These are phyloP conservation scores for Saccharum hybrid DNA, from an alignment of 202 grass and related monocot genomes.

Conservation along the genomic window DNA sequence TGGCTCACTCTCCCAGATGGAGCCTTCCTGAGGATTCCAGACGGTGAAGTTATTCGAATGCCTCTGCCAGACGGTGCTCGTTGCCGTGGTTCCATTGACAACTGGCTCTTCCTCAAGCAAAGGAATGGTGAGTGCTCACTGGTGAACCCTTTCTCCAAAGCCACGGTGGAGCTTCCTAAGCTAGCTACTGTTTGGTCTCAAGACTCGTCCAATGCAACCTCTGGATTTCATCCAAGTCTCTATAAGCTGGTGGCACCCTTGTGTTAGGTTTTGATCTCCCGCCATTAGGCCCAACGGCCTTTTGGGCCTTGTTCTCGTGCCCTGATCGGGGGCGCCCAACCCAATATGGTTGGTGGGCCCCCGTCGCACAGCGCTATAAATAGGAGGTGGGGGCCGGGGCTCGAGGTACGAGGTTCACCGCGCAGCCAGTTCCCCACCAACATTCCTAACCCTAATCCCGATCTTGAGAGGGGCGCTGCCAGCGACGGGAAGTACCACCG, in stretches of 20 bases:
- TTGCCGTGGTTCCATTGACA: neutral
- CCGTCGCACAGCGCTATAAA: too few relatives aligned
- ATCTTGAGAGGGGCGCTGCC: too few relatives aligned
- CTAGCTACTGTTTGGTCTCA: neutral
- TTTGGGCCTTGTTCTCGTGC: too few relatives aligned
- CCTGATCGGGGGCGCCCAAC: too few relatives aligned
- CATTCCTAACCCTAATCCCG: too few relatives aligned
- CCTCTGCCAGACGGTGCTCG: neutral
- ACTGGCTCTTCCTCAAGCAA: constrained; percentile 16
- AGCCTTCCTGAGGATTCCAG: neutral
- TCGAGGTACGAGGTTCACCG: too few relatives aligned
- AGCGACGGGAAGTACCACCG: too few relatives aligned
- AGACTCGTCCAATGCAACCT: neutral
- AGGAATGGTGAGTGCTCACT: neutral
- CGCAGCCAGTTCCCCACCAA: too few relatives aligned
- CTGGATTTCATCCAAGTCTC: neutral
- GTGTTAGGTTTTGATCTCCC: too few relatives aligned
- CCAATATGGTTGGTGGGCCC: too few relatives aligned
- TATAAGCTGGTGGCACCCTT: neutral
- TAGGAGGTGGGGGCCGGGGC: too few relatives aligned
- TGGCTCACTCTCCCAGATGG: neutral
- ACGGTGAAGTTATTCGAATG: neutral
- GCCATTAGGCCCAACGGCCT: too few relatives aligned
- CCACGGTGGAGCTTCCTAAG: neutral
- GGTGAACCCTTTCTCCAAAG: constrained; percentile 24